These are phyloP conservation scores for Plasmodium falciparum DNA, from an alignment of 169 alveolate species.

Conservation along the genomic window DNA sequence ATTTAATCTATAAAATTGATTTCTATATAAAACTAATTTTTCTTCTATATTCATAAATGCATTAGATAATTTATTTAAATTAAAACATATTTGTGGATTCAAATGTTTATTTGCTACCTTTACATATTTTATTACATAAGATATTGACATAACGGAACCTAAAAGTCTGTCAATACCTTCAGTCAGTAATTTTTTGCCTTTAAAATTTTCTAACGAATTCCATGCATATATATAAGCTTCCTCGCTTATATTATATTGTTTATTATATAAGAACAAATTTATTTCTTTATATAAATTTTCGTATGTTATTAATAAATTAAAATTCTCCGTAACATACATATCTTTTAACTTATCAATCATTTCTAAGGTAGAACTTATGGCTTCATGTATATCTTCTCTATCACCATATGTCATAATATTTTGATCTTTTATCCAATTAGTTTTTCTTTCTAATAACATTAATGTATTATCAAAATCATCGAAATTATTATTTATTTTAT, in stretches of 20 bases:
- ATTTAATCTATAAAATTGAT: slow-evolving; percentile 19
- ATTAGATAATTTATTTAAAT: slow-evolving; percentile 9
- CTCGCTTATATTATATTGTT: not conserved
- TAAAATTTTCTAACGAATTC: slow-evolving; percentile 18
- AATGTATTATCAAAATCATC: slow-evolving; percentile 13
- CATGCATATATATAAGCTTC: slow-evolving; percentile 15
- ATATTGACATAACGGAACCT: not conserved
- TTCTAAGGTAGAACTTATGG: not conserved
- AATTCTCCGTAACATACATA: not conserved
- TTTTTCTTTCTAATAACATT: slow-evolving; percentile 3
- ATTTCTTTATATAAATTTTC: slow-evolving; percentile 30
- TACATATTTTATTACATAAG: slow-evolving; percentile 6
- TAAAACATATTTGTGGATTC: not conserved
- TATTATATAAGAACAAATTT: slow-evolving; percentile 19
- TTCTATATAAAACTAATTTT: not conserved
- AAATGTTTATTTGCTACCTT: slow-evolving; percentile 19
- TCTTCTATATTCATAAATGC: not conserved
- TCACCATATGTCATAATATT: slow-evolving; percentile 2
- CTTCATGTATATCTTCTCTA: slow-evolving; percentile 17
- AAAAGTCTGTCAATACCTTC: slow-evolving; percentile 17
- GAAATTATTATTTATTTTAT: not conserved
- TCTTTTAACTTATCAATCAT: slow-evolving; percentile 13
- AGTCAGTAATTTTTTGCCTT: not conserved
- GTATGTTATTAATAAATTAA: slow-evolving; percentile 18
- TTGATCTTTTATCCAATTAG: slow-evolving; percentile 20